Conservation (phyloP, 805 yeast species). For the Spathaspora passalidarum region DNA sequence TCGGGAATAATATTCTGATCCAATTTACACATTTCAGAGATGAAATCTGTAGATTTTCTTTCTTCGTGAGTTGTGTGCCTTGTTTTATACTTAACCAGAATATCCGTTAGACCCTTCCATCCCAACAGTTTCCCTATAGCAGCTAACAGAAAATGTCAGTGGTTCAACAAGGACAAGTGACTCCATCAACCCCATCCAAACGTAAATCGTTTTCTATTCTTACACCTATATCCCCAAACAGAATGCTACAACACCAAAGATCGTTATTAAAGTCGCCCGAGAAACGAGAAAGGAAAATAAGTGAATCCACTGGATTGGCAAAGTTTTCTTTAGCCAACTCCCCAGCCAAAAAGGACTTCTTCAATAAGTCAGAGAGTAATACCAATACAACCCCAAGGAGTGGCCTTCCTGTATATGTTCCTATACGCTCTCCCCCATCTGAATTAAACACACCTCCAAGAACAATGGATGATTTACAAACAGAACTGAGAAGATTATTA, state of each 20-base stretch:
- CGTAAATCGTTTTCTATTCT: conserved; percentile 16
- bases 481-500: conserved; percentile 13
- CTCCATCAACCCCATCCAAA: conserved; percentile 8
- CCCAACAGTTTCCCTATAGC: too few species aligned
- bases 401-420: conserved; percentile 35
- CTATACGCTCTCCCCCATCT: conserved; percentile 18
- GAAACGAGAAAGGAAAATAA: conserved; percentile 31
- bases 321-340: conserved; percentile 34
- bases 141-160: conserved; percentile 1
- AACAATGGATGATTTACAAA: conserved; percentile 6
- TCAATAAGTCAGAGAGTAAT: background rate
- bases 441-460: background rate
- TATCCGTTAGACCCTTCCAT: too few species aligned
- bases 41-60: too few species aligned
- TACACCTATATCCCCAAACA: conserved; percentile 8
- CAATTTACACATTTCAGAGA: background rate
- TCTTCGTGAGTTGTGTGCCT: too few species aligned
- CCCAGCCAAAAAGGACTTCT: conserved; percentile 8
- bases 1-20: too few species aligned
- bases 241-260: background rate
- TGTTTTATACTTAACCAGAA: too few species aligned
- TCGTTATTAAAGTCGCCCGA: background rate
- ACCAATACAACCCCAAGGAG: conserved; percentile 6
- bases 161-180: conserved; percentile 8
- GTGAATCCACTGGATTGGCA: conserved; percentile 51